phyloP scores from a whole-genome alignment of 208 protist genomes.

The Acanthamoeba royreba region DNA sequence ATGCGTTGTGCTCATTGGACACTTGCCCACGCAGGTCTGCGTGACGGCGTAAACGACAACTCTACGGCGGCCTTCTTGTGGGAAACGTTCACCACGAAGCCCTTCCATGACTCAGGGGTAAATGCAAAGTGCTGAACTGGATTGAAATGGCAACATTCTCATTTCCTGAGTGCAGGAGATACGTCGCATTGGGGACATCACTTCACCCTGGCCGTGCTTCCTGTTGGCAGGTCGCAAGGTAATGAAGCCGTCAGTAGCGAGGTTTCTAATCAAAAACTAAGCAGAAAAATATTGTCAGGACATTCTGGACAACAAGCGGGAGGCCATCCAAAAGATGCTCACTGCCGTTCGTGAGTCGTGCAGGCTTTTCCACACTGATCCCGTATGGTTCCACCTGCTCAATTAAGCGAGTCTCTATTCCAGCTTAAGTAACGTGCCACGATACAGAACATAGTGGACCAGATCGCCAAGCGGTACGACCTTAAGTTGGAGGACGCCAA shows the following conservation, averaged over 20 bases:
- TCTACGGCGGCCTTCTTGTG: slow-evolving; percentile 51
- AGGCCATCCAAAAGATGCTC: slow-evolving; percentile 22
- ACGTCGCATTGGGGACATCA: slow-evolving; percentile 48
- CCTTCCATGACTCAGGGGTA: slow-evolving; percentile 56
- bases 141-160: background rate
- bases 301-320: background rate
- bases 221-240: slow-evolving; percentile 40
- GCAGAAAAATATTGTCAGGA: background rate
- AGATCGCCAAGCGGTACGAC: slow-evolving; percentile 21
- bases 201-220: slow-evolving; percentile 58
- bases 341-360: slow-evolving; percentile 45
- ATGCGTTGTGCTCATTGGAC: background rate
- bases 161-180: background rate
- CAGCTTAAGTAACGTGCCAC: too few species aligned
- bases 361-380: slow-evolving; percentile 21
- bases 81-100: slow-evolving; percentile 60
- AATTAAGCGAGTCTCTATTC: too few species aligned
- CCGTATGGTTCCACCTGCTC: background rate
- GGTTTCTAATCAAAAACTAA: background rate
- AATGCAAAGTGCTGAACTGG: background rate
- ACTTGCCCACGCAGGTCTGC: background rate
- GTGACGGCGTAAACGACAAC: slow-evolving; percentile 42
- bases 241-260: too few species aligned
- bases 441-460: background rate
- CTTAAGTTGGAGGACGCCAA: slow-evolving; percentile 40